Base-by-base conservation (phyloP, 345 rosid genomes). In the Salix dunnii region DNA sequence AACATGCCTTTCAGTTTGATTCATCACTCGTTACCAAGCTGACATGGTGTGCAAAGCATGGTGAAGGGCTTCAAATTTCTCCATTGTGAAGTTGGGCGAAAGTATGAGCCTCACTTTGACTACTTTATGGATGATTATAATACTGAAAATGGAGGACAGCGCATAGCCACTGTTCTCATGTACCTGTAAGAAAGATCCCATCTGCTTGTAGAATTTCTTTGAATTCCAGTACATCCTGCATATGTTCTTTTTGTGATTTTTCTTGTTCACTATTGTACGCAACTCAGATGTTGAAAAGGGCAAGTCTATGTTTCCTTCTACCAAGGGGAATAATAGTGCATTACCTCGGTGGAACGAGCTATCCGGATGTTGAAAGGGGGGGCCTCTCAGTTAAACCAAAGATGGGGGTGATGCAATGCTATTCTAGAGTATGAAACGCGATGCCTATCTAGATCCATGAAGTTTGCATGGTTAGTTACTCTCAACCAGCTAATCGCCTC, bases 381-480 rank as follows among this genome's bases (percentile, higher is more conserved):
- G 99, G 98, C 25, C 92, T 96, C 65, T 93, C 98, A 2, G 84
- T 96, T 61, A 92, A 91, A 84, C 97, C 98, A 31, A 94, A 89
- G 83, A 90, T 85, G 97, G 98, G 97, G 98, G 99, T 46, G 98
- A 96, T 87, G 99, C 98, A 31, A 85, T 96, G 79, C 97, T 96
- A 84, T 94, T 96, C 87, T 96, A 97, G 98, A 92, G 97, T 87
- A 89, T 92, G 98, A 90, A 82, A 62, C 99, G 98, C 74, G 99
- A 96, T 83, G 98, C 89, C 33, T 16, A 87, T 69, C 86, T 83
- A 67, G 98, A 91, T 80, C 86, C 91, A 78, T 90, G 94, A 72
- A 96, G 98, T 82, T 84, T 96, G 77, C 99, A 94, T 77, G 98
- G 99, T 96, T 81, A 84, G 94, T 85, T 58, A 4, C 53, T 31